Conservation (phyloP, 768 basidiomycete genomes). For the Scleroderma citrinum region DNA sequence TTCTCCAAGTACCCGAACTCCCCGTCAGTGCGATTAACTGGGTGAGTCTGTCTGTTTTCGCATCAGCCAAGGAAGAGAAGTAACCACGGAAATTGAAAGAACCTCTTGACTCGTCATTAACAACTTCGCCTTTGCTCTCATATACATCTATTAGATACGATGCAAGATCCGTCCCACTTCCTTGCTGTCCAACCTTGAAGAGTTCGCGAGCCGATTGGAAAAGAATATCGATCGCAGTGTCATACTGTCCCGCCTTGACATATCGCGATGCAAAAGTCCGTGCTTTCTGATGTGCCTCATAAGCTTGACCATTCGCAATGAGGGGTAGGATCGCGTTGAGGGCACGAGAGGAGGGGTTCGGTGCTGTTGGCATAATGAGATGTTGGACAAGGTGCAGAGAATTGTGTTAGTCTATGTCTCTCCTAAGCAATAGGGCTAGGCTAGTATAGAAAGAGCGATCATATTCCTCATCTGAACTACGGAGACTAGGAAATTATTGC, state of each 20-base stretch:
- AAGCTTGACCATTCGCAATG: conserved; percentile 64
- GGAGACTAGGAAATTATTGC: too few species aligned
- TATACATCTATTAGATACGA: conserved; percentile 81
- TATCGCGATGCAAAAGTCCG: conserved; percentile 91
- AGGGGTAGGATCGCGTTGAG: conserved; percentile 72
- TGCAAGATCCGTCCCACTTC: conserved; percentile 85
- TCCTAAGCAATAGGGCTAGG: too few species aligned
- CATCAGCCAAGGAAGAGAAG: conserved; percentile 6
- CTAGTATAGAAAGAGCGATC: not conserved
- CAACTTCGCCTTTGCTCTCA: conserved; percentile 61
- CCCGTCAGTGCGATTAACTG: conserved; percentile 89
- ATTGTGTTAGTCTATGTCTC: too few species aligned
- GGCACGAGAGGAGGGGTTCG: conserved; percentile 52
- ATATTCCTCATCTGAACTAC: too few species aligned
- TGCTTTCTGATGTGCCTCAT: conserved; percentile 96
- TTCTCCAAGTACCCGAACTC: conserved; percentile 78
- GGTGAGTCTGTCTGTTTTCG: conserved; percentile 65
- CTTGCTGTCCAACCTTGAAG: conserved; percentile 80
- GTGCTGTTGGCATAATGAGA: conserved; percentile 18
- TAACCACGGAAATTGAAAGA: conserved; percentile 19
- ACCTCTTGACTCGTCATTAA: conserved; percentile 82
- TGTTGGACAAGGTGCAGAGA: not conserved
- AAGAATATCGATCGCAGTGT: conserved; percentile 86
- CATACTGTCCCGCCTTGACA: conserved; percentile 71
- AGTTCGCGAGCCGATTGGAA: conserved; percentile 87